Percentiles rank a stretch among this genome's conserved stretches.
Evolutionary conservation across 2,329 filamentous ascomycete species (phyloP).

Genomic region (Mycosphaerella sp.): DNA sequence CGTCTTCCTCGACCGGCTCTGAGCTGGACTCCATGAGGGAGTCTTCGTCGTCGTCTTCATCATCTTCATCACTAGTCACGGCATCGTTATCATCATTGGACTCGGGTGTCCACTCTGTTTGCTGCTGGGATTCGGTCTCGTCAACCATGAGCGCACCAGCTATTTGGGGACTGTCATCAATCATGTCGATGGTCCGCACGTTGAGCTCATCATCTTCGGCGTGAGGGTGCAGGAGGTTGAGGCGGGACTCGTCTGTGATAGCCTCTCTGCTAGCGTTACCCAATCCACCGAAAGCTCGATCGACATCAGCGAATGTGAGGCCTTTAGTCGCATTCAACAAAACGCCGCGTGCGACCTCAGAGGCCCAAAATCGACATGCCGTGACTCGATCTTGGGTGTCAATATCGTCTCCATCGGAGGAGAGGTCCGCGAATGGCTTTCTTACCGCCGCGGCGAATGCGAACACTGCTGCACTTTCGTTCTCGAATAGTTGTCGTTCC

Average conservation of each 20-base stretch:
- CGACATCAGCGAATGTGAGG: conserved; percentile 53
- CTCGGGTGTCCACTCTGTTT: conserved; percentile 23
- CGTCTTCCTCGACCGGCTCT: conserved; percentile 36
- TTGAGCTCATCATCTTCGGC: conserved; percentile 16
- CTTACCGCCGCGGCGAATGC: conserved; percentile 52
- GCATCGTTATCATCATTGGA: conserved; percentile 28
- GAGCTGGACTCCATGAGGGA: conserved; percentile 27
- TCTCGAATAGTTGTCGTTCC: conserved; percentile 46
- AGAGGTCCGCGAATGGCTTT: conserved; percentile 48
- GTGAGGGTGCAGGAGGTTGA: conserved; percentile 16
- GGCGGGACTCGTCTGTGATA: conserved; percentile 16
- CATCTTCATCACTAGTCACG: conserved; percentile 27
- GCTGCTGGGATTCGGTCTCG: neutral
- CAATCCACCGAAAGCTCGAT: conserved; percentile 57
- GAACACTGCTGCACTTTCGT: conserved; percentile 50
- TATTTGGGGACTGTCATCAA: conserved; percentile 13
- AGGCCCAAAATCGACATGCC: conserved; percentile 52
- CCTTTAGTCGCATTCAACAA: conserved; percentile 55
- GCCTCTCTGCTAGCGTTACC: conserved; percentile 35
- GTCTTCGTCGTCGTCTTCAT: conserved; percentile 25
- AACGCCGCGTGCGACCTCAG: conserved; percentile 54
- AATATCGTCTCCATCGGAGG: conserved; percentile 29
- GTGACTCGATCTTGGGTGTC: conserved; percentile 41
- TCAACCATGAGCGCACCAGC: conserved; percentile 19
- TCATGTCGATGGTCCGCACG: conserved; percentile 20